Evolutionary conservation across 208 protist genomes (phyloP), one percentile per base, ranked within the genome.

Genomic region (Phytomonas sp.): DNA sequence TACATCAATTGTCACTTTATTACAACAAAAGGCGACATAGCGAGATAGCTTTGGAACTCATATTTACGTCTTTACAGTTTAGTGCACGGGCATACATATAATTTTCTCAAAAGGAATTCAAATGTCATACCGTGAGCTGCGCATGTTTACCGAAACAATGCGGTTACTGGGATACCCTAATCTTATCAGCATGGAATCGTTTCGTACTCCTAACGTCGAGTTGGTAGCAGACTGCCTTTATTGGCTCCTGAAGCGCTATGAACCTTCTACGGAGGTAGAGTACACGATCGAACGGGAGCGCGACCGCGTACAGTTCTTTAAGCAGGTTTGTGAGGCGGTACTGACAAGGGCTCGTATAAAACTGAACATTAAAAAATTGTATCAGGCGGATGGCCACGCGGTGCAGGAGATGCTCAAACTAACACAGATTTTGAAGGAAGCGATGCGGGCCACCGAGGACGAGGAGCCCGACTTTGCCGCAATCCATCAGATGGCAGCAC

Each of bases 391-490:
- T 34, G 95, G 95, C 2, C 96, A 98, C 74, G 94, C 95, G 9
- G 97, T 99, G 56, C 93, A 97, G 74, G 96, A 99, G 80, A 93
- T 99, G 84, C 80, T 98, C 33, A 98, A 98, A 74, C 79, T 98
- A 1, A 89, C 97, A 7, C 83, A 80, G 37, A 72, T 98, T 40
- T 80, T 98, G 9, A 95, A 96, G 62, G 80, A 87, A 37, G 93
- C 95, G 6, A 94, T 91, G 87, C 81, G 84, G 40, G 76, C 87
- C 13, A 93, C 83, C 4, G 79, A 75, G 8, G 81, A 81, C 8
- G 89, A 96, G 43, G 87, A 96, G 37, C 73, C 72, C 28, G 89
- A 92, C 64, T 89, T 92, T 53, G 72, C 87, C 59, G 77, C 77
- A 36, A 78, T 94, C 26, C 89, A 95, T 69, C 84, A 93, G 68